These are phyloP conservation scores for Fagus sylvatica DNA, from an alignment of 306 rosid species.

Conservation along the genomic window DNA sequence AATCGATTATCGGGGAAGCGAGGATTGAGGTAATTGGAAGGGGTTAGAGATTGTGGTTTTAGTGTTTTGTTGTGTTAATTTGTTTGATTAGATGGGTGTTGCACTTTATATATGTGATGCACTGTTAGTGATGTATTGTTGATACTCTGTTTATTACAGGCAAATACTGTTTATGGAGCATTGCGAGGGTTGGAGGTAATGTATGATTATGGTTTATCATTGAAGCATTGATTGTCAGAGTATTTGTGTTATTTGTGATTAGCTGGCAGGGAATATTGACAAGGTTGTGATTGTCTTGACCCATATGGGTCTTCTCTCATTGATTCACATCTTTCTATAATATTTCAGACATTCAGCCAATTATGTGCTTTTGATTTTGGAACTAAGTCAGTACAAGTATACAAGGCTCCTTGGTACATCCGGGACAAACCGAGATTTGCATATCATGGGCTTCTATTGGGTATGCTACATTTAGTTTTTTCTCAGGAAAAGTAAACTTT, in stretches of 20 bases:
- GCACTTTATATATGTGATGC: too few relatives aligned
- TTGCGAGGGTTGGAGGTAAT: constrained; percentile 63
- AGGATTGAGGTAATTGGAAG: constrained; percentile 62
- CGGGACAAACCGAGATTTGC: constrained; percentile 84
- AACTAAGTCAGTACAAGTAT: constrained; percentile 67
- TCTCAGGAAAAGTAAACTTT: constrained; percentile 7
- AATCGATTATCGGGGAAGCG: constrained; percentile 51
- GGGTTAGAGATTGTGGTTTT: neutral
- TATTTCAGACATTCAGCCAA: constrained; percentile 93
- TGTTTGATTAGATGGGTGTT: too few relatives aligned
- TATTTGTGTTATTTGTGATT: neutral
- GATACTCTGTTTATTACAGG: constrained; percentile 39
- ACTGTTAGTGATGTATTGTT: constrained; percentile 16
- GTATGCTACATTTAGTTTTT: constrained; percentile 43
- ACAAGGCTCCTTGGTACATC: constrained; percentile 87
- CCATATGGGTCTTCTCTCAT: constrained; percentile 20
- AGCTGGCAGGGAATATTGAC: too few relatives aligned
- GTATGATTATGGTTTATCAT: constrained; percentile 5
- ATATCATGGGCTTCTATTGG: constrained; percentile 87
- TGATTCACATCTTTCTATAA: constrained; percentile 24
- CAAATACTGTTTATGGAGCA: constrained; percentile 60
- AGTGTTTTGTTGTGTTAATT: too few relatives aligned
- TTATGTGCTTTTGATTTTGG: constrained; percentile 77
- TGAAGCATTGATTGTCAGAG: too few relatives aligned
- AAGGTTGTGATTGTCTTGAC: constrained; percentile 1